Conservation (phyloP, 805 yeast species). For the Wickerhamomyces kurtzmanii region DNA sequence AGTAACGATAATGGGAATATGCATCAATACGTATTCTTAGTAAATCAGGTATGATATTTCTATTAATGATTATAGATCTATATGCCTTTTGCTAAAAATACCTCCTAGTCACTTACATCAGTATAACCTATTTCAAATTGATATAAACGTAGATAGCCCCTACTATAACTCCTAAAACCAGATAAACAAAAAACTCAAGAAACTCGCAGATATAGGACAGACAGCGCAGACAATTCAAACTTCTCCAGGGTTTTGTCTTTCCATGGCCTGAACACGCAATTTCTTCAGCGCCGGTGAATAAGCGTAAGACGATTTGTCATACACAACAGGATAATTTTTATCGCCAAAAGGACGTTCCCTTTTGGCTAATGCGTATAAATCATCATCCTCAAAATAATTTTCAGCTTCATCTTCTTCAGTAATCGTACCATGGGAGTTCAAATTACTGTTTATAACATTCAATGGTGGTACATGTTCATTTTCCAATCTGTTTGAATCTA, state of each 20-base stretch:
- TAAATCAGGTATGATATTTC: too few species aligned
- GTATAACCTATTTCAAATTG: too few species aligned
- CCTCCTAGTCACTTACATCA: too few species aligned
- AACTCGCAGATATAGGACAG: too few species aligned
- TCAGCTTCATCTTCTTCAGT: constrained; percentile 4
- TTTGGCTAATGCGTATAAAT: constrained; percentile 22
- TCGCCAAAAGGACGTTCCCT: constrained; percentile 25
- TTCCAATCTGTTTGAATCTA: constrained; percentile 8
- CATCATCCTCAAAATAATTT: constrained; percentile 21
- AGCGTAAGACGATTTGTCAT: constrained; percentile 17
- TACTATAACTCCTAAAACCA: too few species aligned
- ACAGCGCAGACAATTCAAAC: too few species aligned
- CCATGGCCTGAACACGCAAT: constrained; percentile 15
- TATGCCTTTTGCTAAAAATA: too few species aligned
- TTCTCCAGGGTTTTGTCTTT: constrained; percentile 6
- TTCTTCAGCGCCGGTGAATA: constrained; percentile 16
- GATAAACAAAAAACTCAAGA: too few species aligned
- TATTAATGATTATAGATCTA: too few species aligned
- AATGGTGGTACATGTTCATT: neutral
- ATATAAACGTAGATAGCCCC: too few species aligned
- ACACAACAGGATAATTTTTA: constrained; percentile 31
- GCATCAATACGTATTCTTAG: too few species aligned
- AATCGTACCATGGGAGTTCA: constrained; percentile 4
- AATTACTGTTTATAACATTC: constrained; percentile 1
- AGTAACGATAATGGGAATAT: too few species aligned